Evolutionary conservation across 441 rosid genomes (phyloP).

Genomic region (Populus tomentosa): DNA sequence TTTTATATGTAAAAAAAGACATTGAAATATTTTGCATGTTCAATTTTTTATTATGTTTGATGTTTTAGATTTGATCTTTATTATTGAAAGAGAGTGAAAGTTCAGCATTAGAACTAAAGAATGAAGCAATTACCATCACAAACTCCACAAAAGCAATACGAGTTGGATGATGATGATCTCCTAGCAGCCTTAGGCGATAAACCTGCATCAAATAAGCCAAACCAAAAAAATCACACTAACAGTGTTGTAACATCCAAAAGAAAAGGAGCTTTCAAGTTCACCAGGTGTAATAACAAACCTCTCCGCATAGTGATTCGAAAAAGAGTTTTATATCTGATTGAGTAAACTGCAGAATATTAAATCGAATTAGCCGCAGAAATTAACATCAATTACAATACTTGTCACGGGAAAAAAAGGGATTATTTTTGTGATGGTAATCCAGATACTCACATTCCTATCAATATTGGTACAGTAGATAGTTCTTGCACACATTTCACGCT

Average conservation of each 20-base stretch:
- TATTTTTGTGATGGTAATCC: not conserved
- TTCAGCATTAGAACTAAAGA: slow-evolving; percentile 1
- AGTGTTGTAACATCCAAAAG: not conserved
- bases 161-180: slow-evolving; percentile 85
- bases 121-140: slow-evolving; percentile 45
- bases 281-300: slow-evolving; percentile 45
- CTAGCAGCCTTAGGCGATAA: slow-evolving; percentile 82
- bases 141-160: slow-evolving; percentile 96
- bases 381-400: slow-evolving; percentile 16
- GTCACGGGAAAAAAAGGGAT: not conserved
- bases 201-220: slow-evolving; percentile 40
- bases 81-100: not conserved
- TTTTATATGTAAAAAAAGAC: too few species aligned
- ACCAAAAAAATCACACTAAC: slow-evolving; percentile 7
- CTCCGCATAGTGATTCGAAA: slow-evolving; percentile 82
- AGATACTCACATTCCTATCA: slow-evolving; percentile 66
- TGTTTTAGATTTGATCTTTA: too few species aligned
- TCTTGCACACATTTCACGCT: slow-evolving; percentile 95
- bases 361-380: not conserved
- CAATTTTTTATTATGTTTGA: too few species aligned
- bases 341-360: slow-evolving; percentile 45
- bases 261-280: slow-evolving; percentile 7
- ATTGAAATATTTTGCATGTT: too few species aligned
- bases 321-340: slow-evolving; percentile 74
- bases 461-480: slow-evolving; percentile 94